A percentile compares a stretch with the other conserved stretches of the same genome.
These are phyloP conservation scores for Cucurbita pepo DNA, from an alignment of 306 rosid species.

Conservation along the genomic window DNA sequence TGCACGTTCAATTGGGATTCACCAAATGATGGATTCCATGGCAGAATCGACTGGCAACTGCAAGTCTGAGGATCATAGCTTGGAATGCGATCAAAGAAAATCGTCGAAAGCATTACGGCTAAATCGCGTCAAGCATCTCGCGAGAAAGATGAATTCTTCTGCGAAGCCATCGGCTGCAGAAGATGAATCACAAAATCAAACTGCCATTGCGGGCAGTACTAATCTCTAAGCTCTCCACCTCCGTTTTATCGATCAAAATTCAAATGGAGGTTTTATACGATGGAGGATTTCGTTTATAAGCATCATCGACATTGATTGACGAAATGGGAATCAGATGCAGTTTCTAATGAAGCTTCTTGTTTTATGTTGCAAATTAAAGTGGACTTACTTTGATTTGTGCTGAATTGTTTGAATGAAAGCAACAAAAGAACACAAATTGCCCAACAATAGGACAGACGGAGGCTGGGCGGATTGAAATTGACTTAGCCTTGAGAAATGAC, in stretches of 20 bases:
- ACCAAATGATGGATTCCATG: neutral
- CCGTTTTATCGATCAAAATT: neutral
- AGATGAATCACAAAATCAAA: neutral
- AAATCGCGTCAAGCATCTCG: slow-evolving; percentile 47
- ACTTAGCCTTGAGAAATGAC: neutral
- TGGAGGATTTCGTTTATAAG: too few relatives aligned
- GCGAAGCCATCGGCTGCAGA: slow-evolving; percentile 1
- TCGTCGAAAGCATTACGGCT: slow-evolving; percentile 30
- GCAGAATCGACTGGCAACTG: slow-evolving; percentile 17
- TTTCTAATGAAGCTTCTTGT: too few relatives aligned
- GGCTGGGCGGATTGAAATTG: neutral
- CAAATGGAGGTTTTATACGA: too few relatives aligned
- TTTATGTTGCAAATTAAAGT: too few relatives aligned
- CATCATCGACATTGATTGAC: neutral
- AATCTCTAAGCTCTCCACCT: neutral
- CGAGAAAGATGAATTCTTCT: slow-evolving; percentile 19
- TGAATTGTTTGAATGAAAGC: neutral
- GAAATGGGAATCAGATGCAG: neutral
- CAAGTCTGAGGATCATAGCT: slow-evolving; percentile 4
- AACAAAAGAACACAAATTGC: too few relatives aligned
- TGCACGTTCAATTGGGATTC: slow-evolving; percentile 22
- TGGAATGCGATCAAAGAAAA: slow-evolving; percentile 17
- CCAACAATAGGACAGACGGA: neutral
- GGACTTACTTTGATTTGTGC: neutral
- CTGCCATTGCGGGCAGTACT: neutral